Base-by-base conservation (phyloP, 2,329 filamentous ascomycete genomes). In the Apiospora phragmitis region DNA sequence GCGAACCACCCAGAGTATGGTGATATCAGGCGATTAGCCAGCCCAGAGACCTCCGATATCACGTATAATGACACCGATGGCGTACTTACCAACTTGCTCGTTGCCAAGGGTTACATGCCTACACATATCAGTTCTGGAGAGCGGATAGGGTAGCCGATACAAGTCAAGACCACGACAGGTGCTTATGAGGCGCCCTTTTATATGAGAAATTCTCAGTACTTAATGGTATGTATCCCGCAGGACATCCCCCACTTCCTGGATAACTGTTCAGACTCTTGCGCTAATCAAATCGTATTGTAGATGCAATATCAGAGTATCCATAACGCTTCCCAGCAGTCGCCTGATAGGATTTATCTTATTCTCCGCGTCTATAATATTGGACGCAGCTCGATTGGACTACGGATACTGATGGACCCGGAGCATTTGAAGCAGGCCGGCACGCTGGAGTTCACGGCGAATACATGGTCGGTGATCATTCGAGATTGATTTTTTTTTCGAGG, bases 151-250 rank as follows among this genome's bases (percentile, higher is more conserved):
- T 88, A 86, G 72, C 83, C 81, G 32, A 83, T 88, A 3, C 86
- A 88, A 70, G 86, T 88, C 47, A 88, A 88, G 74, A 81, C 85
- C 1, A 87, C 85, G 0, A 83, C 81, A 0, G 75, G 76, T 1
- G 67, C 73, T 1, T 81, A 77, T 55, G 75, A 79, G 2, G 82
- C 80, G 14, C 79, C 82, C 0, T 87, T 88, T 69, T 87, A 77
- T 67, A 82, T 88, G 79, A 87, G 83, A 73, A 80, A 82, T 41
- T 72, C 74, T 1, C 85, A 88, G 73, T 85, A 49, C n/a, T 84
- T 68, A 70, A 76, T 77, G 73, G 84, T 85, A 74, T 74, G 80
- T 80, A 12, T 4, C 9, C 16, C 3, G 41, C 12, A 69, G 8
- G 62, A 49, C 14, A 26, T n/a, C 9, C n/a, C 9, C 47, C 8